Base-by-base conservation (phyloP, 2,329 filamentous ascomycete genomes). In the Colletotrichum sp. region DNA sequence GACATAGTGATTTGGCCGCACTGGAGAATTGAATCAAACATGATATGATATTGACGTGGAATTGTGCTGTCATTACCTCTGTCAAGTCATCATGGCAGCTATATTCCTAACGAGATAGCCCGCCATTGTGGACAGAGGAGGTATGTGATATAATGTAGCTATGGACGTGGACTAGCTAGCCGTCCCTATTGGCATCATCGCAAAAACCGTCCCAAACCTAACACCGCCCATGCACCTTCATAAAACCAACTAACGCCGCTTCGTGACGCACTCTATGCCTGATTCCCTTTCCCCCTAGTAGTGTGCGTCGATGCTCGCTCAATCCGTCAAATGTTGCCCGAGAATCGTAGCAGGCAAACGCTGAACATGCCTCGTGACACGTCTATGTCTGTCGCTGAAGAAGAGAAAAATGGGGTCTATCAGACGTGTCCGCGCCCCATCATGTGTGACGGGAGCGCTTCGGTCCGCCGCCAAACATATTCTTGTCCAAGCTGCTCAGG, bases 401-500 rank as follows among this genome's bases (percentile, higher is more conserved):
- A 76, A 74, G 61, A 58, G 61, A 67, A 76, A 65, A 48, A 18
- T 48, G 36, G n/a, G 36, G 18, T 38, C 34, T 30, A 57, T n/a
- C 18, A 18, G 28, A 34, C 48, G 63, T 63, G 48, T 57, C 38
- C 28, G 18, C 38, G 66, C 21, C 32, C n/a, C 24, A 34, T 28
- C 77, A 89, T 67, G 82, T 81, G 74, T 92, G 90, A 67, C 90
- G 86, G 69, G 84, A 87, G 73, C 90, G 85, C 82, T 92, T 92
- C 16, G 83, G 82, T 57, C 85, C 84, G 43, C 84, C 83, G 16
- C 88, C 87, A 78, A 90, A 89, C 38, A 87, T 82, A 76, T 95
- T 93, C 81, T 93, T 93, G 58, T 90, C 90, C 67, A 94, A 83
- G 78, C 91, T 92, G 69, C 92, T 91, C 9, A 94, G 86, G 80